Evolutionary conservation across 345 rosid genomes (phyloP), one percentile per base, ranked within the genome.

Genomic region (Eucalyptus pauciflora): DNA sequence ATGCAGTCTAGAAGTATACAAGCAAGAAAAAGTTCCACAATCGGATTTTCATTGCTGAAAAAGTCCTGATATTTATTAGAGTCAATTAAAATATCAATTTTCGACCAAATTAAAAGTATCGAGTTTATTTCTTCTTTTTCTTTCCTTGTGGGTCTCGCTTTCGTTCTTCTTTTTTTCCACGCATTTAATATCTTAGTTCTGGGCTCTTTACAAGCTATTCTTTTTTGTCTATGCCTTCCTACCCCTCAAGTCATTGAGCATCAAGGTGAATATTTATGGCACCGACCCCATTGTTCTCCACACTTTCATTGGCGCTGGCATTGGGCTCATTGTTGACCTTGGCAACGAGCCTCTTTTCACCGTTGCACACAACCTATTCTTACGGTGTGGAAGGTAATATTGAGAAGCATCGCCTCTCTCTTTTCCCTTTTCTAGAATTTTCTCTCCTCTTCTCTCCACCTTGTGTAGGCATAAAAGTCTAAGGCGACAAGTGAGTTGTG

Each of bases 241-340:
- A 71, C 98, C 94, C 33, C 94, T 94, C 24, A 93, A 93, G 87
- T 96, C 95, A 6, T 95, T 95, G 85, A 96, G 97, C 22, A 87
- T 10, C 88, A 89, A 95, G 49, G 96, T 95, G 86, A 96, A 96
- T 90, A 92, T 97, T 25, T 96, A 89, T 89, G 99, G 96, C 88
- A 87, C 97, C 10, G 97, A 96, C 89, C 95, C 96, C 9, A 48
- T 97, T 1, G 98, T 96, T 2, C 97, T 97, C 85, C 93, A 89
- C 83, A 94, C 98, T 3, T 87, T 97, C 20, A 90, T 94, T 18
- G 96, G 97, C 76, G 92, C 97, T 71, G 93, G 93, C 15, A 93
- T 97, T 93, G 95, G 93, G 31, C 94, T 97, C 87, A 97, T 98
- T 1, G 97, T 97, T 64, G 97, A 95, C 91, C 92, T 95, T 11